Evolutionary conservation across 2,329 filamentous ascomycete species (phyloP), one percentile per base, ranked within the genome.

Genomic region (Biscogniauxia marginata): DNA sequence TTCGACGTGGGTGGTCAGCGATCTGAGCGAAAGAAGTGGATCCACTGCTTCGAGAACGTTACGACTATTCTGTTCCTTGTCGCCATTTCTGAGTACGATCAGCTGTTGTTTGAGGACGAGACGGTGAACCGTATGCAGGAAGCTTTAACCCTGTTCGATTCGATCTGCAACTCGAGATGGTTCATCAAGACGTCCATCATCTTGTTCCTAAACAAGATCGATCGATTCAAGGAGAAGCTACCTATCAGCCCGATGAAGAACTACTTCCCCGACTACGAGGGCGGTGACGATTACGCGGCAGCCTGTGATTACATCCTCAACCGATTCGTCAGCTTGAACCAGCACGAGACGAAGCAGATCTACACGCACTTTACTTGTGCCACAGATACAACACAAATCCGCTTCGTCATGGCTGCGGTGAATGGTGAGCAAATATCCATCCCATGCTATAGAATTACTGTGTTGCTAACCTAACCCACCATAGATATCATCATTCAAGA

Each of bases 311-410:
- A 99, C 79, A 98, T 99, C 70, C 85, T 99, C 61, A 98, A 98
- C 84, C 87, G 95, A 73, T 99, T 99, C 77, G 95, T 98, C 69
- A 95, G 90, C 73, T 81, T 99, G 73, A 99, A 99, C 80, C 95
- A 98, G 78, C 93, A 97, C 74, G 95, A 98, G 81, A 96, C 92
- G 54, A 99, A 99, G 83, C 95, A 99, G 76, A 98, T 99, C 75
- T 99, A 99, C 83, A 99, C 95, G 57, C 95, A 98, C 77, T 99
- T 99, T 79, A 99, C 95, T 50, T 98, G 95, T 74, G 95, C 95
- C 59, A 99, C 95, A 49, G 95, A 99, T 73, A 99, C 95, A 25
- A 97, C 95, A 70, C 95, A 99, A 77, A 99, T 99, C 70, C 88
- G 95, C 72, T 98, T 99, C 82, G 95, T 99, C 77, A 99, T 99